Conservation (phyloP, 148 eudicot species). For the Chenopodium album region DNA sequence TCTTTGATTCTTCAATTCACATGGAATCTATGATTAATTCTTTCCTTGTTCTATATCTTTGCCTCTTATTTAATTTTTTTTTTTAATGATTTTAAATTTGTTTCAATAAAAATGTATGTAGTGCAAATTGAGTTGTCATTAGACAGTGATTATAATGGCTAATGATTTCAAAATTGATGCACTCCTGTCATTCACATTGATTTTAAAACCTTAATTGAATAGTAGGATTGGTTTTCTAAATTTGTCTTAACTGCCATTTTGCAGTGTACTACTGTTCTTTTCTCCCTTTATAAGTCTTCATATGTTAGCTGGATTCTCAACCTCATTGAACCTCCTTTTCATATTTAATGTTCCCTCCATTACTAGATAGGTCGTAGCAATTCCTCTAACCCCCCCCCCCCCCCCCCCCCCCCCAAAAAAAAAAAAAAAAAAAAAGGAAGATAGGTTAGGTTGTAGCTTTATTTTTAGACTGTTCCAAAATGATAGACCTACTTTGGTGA, state of each 20-base stretch:
- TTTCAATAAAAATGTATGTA: neutral
- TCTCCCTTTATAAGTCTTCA: neutral
- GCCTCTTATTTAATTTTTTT: neutral
- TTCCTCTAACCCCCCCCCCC: no score
- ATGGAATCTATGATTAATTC: conserved; percentile 11
- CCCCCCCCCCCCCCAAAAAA: no score
- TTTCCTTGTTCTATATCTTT: neutral
- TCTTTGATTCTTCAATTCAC: neutral
- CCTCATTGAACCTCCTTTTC: neutral
- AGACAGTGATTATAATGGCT: conserved; percentile 21
- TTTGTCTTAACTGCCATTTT: neutral
- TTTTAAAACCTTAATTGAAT: neutral
- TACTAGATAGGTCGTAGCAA: no score
- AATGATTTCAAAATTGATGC: conserved; percentile 18
- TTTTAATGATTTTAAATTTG: neutral
- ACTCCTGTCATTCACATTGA: neutral
- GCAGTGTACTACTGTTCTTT: neutral
- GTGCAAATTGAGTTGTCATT: conserved; percentile 24
- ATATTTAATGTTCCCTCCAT: neutral
- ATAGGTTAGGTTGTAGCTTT: no score
- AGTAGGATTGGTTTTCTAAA: neutral
- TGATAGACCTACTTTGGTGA: no score
- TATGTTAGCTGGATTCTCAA: neutral
- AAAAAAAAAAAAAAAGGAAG: no score
- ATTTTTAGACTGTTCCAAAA: no score